These are phyloP conservation scores for Leishmania arabica DNA, from an alignment of 208 protist species.

Conservation along the genomic window DNA sequence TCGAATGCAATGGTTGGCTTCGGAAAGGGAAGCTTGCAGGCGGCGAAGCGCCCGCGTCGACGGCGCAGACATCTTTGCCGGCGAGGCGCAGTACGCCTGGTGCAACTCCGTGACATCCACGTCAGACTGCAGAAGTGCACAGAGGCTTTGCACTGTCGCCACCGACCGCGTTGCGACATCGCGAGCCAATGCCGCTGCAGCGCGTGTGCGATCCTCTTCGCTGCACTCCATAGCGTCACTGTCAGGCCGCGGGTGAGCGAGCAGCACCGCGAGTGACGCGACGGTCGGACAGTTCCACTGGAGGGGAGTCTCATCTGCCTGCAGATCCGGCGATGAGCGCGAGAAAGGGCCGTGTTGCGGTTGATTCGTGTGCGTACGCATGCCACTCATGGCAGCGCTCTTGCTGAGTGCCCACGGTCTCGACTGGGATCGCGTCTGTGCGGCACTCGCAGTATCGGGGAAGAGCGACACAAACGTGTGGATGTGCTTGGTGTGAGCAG, in stretches of 20 bases:
- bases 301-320: background rate
- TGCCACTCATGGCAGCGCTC: background rate
- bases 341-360: background rate
- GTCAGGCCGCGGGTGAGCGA: background rate
- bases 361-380: background rate
- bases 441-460: background rate
- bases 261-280: constrained; percentile 11
- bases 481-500: constrained; percentile 11
- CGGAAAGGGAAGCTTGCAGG: constrained; percentile 24
- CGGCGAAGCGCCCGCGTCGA: constrained; percentile 33
- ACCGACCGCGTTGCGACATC: constrained; percentile 10
- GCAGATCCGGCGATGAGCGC: background rate
- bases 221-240: constrained; percentile 11
- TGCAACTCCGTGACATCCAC: background rate
- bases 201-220: constrained; percentile 8
- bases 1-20: constrained; percentile 14
- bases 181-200: constrained; percentile 3
- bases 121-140: constrained; percentile 17
- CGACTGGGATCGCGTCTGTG: background rate
- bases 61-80: constrained; percentile 10
- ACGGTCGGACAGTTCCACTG: constrained; percentile 24
- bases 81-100: constrained; percentile 1
- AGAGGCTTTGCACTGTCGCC: constrained; percentile 16
- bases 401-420: background rate
- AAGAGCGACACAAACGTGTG: constrained; percentile 15